phyloP scores from a whole-genome alignment of 345 rosid genomes.

The Populus nigra region DNA sequence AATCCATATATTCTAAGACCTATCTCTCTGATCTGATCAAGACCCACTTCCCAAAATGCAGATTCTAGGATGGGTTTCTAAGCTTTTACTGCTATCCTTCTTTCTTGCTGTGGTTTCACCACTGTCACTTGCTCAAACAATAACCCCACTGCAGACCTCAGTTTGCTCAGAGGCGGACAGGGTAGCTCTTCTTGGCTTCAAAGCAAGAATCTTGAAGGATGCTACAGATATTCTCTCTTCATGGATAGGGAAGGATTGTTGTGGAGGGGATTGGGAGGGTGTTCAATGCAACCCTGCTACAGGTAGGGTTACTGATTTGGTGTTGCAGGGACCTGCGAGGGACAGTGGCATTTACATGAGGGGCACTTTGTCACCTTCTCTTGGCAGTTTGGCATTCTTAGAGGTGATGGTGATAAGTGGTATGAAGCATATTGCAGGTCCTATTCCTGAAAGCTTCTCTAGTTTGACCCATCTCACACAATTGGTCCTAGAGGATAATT shows the following conservation, averaged over 20 bases:
- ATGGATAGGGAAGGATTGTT: constrained; percentile 76
- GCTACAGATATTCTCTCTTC: constrained; percentile 62
- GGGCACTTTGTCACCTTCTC: constrained; percentile 70
- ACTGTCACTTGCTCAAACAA: constrained; percentile 25
- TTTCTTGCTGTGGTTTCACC: constrained; percentile 28
- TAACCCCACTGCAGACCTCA: constrained; percentile 6
- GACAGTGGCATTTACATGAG: constrained; percentile 61
- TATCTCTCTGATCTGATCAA: constrained; percentile 30
- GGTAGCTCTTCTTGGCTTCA: constrained; percentile 71
- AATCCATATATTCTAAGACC: constrained; percentile 5
- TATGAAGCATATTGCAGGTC: constrained; percentile 69
- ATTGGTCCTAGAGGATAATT: constrained; percentile 66
- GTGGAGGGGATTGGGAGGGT: constrained; percentile 90
- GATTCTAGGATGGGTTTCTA: constrained; percentile 51
- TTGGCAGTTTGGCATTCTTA: constrained; percentile 57
- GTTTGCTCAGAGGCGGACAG: constrained; percentile 65
- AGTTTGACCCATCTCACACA: constrained; percentile 47
- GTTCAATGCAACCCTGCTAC: constrained; percentile 65
- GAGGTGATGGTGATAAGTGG: constrained; percentile 60
- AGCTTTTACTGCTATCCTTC: constrained; percentile 39
- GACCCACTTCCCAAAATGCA: constrained; percentile 67
- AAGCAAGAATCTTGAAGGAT: constrained; percentile 63
- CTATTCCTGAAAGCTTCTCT: constrained; percentile 62
- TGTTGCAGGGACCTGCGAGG: constrained; percentile 44
- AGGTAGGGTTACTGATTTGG: constrained; percentile 62